These are phyloP conservation scores for Gynostemma pentaphyllum DNA, from an alignment of 306 rosid genomes.

Conservation along the genomic window DNA sequence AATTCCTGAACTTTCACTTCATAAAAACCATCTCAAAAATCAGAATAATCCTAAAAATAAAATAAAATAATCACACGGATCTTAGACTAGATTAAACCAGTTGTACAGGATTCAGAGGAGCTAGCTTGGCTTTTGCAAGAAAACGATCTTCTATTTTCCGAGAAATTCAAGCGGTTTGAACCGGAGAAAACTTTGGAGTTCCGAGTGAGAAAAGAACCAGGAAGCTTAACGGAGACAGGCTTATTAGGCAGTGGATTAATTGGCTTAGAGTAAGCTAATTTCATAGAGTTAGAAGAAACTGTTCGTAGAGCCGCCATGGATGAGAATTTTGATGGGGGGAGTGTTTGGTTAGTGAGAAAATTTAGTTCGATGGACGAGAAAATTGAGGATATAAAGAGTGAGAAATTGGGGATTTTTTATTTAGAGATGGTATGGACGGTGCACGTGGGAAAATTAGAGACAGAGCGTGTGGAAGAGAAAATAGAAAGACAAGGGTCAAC, in stretches of 20 bases:
- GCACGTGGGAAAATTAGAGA: no score
- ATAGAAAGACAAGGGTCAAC: no score
- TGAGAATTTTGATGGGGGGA: background rate
- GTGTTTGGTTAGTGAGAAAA: no score
- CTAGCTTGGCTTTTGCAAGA: constrained; percentile 31
- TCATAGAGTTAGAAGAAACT: background rate
- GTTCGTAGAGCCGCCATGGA: constrained; percentile 1
- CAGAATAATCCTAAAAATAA: no score
- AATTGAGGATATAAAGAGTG: no score
- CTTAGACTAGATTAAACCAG: background rate
- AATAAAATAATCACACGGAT: background rate
- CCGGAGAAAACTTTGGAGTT: constrained; percentile 19
- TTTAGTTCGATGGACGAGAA: no score
- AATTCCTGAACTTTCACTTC: constrained; percentile 53
- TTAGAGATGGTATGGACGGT: no score
- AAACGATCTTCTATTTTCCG: constrained; percentile 21
- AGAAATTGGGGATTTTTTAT: no score
- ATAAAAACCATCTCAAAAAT: background rate
- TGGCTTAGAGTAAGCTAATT: background rate
- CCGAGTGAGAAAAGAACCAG: constrained; percentile 12
- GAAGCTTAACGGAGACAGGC: constrained; percentile 9
- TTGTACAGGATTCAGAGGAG: constrained; percentile 22
- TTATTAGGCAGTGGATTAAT: background rate
- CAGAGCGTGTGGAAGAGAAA: no score
- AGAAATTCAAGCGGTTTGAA: constrained; percentile 1